These are phyloP conservation scores for Artomyces pyxidatus DNA, from an alignment of 768 basidiomycete species.

Conservation along the genomic window DNA sequence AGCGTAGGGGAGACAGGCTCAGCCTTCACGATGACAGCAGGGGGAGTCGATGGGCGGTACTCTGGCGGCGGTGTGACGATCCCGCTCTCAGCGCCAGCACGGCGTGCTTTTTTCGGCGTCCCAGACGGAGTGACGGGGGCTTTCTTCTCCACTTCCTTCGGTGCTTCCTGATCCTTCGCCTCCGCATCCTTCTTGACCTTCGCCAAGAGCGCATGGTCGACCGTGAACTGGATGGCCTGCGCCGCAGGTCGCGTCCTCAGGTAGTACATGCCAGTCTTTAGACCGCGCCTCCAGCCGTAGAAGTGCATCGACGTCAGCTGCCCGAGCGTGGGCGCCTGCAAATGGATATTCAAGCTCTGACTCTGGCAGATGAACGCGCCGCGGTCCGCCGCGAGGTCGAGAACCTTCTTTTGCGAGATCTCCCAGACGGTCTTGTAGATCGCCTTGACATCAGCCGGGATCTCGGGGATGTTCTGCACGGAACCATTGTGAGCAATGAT, in stretches of 20 bases:
- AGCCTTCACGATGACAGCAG: not conserved
- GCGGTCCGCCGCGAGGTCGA: slow-evolving; percentile 97
- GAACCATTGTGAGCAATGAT: slow-evolving; percentile 96
- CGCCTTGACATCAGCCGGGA: slow-evolving; percentile 88
- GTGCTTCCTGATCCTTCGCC: slow-evolving; percentile 2
- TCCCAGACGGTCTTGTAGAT: slow-evolving; percentile 99
- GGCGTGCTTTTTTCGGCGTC: not conserved
- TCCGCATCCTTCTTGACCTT: slow-evolving; percentile 43
- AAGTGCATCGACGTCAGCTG: slow-evolving; percentile 97
- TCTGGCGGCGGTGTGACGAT: slow-evolving; percentile 1
- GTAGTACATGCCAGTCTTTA: slow-evolving; percentile 99
- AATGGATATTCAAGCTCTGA: slow-evolving; percentile 90
- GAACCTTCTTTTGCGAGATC: slow-evolving; percentile 96
- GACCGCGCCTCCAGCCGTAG: slow-evolving; percentile 99
- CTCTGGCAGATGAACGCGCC: slow-evolving; percentile 97
- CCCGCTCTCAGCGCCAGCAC: not conserved
- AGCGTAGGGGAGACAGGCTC: slow-evolving; percentile 1
- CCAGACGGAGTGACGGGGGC: not conserved
- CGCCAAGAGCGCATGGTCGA: slow-evolving; percentile 75
- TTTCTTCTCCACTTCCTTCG: too few species aligned
- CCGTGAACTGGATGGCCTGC: slow-evolving; percentile 95
- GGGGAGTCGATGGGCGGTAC: not conserved
- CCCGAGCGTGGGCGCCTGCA: slow-evolving; percentile 80
- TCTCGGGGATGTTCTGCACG: slow-evolving; percentile 77
- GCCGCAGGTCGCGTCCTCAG: slow-evolving; percentile 91